Evolutionary conservation across 108 stramenopile species (phyloP).

Genomic region (Skeletonema marinoi): DNA sequence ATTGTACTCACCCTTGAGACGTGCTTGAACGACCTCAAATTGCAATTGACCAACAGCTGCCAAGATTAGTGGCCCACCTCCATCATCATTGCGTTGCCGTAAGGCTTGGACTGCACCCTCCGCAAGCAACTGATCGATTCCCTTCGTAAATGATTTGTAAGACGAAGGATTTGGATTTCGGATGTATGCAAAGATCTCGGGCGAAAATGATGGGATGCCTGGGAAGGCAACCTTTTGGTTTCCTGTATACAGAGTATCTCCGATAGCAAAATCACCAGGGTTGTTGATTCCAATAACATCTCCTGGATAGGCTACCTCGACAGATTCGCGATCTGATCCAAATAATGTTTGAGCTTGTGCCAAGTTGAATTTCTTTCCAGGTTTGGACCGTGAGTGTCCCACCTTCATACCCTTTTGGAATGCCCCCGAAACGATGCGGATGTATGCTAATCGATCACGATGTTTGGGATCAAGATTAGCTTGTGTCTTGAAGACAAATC

Average conservation of each 20-base stretch:
- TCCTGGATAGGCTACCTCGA: slow-evolving; percentile 93
- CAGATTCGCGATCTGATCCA: slow-evolving; percentile 87
- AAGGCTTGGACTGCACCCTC: slow-evolving; percentile 96
- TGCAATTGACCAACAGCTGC: slow-evolving; percentile 96
- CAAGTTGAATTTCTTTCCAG: slow-evolving; percentile 86
- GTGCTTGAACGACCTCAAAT: slow-evolving; percentile 93
- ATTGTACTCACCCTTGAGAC: slow-evolving; percentile 90
- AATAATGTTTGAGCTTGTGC: slow-evolving; percentile 95
- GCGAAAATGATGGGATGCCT: slow-evolving; percentile 93
- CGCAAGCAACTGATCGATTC: slow-evolving; percentile 88
- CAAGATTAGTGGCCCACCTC: slow-evolving; percentile 89
- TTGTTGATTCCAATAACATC: slow-evolving; percentile 98
- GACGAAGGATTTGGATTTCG: slow-evolving; percentile 89
- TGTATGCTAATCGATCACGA: slow-evolving; percentile 93
- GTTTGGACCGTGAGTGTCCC: slow-evolving; percentile 79
- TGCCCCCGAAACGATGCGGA: slow-evolving; percentile 87
- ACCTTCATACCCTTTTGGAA: slow-evolving; percentile 97
- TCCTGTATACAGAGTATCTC: slow-evolving; percentile 87
- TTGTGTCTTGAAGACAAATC: slow-evolving; percentile 96
- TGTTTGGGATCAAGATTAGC: slow-evolving; percentile 97
- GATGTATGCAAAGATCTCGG: slow-evolving; percentile 93
- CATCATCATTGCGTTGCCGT: slow-evolving; percentile 91
- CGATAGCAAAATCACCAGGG: slow-evolving; percentile 90
- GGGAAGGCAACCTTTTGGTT: slow-evolving; percentile 79
- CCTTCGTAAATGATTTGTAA: slow-evolving; percentile 94